phyloP scores from a whole-genome alignment of 23 red algal genomes.

The Gracilaria vermiculophylla region DNA sequence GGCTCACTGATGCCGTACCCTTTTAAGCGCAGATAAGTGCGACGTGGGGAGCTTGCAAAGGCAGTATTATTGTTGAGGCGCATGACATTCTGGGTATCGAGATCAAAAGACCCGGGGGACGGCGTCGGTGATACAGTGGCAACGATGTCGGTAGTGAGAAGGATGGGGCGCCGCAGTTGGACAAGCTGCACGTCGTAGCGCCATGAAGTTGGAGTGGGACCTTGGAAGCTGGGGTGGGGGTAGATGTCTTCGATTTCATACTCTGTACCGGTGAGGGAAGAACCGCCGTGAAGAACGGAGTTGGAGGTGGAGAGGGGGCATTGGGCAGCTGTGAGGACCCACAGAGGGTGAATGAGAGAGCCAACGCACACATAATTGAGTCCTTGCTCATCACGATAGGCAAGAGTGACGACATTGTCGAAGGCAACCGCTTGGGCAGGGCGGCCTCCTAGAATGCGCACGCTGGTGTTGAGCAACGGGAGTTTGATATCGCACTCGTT shows the following conservation, averaged over 20 bases:
- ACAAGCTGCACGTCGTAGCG: slow-evolving; percentile 19
- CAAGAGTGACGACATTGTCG: slow-evolving; percentile 48
- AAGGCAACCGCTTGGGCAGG: neutral
- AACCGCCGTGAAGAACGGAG: slow-evolving; percentile 1
- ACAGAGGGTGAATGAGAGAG: slow-evolving; percentile 32
- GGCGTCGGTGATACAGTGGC: neutral
- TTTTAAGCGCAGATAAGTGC: slow-evolving; percentile 28
- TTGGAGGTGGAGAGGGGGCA: slow-evolving; percentile 12
- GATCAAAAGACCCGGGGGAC: neutral
- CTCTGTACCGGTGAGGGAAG: neutral
- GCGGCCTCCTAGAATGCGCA: slow-evolving; percentile 34
- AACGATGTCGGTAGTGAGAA: neutral
- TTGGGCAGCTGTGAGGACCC: slow-evolving; percentile 59
- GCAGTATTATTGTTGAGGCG: slow-evolving; percentile 39
- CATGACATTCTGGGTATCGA: slow-evolving; percentile 6
- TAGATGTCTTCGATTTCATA: neutral
- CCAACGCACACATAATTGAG: slow-evolving; percentile 35
- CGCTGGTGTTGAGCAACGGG: slow-evolving; percentile 1
- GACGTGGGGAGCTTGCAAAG: slow-evolving; percentile 12
- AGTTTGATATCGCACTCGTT: neutral
- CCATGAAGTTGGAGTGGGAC: neutral
- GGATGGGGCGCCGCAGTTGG: neutral
- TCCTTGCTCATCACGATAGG: neutral
- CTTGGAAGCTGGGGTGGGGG: slow-evolving; percentile 18
- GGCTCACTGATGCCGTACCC: slow-evolving; percentile 28